Conservation (phyloP, 768 basidiomycete genomes). For the Mrakia hoshinonis region DNA sequence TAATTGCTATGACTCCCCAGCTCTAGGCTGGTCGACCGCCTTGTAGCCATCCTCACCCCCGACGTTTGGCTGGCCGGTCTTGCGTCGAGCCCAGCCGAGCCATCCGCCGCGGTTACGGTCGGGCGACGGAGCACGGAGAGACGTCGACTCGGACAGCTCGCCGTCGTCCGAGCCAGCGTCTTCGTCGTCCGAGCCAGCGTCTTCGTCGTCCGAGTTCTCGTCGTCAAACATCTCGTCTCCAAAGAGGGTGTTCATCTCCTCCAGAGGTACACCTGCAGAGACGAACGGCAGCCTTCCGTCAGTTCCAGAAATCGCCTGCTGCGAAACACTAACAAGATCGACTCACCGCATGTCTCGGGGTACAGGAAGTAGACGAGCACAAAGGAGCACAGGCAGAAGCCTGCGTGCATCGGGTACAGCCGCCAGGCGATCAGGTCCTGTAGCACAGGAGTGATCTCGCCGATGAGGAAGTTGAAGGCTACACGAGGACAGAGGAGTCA, state of each 20-base stretch:
- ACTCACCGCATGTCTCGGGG: conserved; percentile 34
- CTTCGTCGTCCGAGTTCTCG: conserved; percentile 8
- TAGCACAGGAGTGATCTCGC: conserved; percentile 73
- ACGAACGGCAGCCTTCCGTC: not conserved
- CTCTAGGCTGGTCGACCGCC: not conserved
- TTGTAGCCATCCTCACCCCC: not conserved
- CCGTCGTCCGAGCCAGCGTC: not conserved
- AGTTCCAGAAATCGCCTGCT: not conserved
- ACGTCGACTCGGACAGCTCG: not conserved
- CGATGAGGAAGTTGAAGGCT: conserved; percentile 84
- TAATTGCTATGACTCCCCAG: not conserved
- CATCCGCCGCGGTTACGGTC: not conserved
- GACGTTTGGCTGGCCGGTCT: not conserved
- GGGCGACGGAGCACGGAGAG: not conserved
- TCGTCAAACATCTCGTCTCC: conserved; percentile 39
- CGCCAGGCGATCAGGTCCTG: conserved; percentile 83
- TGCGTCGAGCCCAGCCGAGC: not conserved
- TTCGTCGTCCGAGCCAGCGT: not conserved
- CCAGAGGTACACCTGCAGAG: conserved; percentile 29
- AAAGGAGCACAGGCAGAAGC: conserved; percentile 67
- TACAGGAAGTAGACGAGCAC: conserved; percentile 67
- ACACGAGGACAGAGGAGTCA: conserved; percentile 32
- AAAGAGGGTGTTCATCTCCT: conserved; percentile 38
- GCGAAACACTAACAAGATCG: not conserved
- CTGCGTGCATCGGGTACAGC: conserved; percentile 90